A percentile compares a stretch with the other conserved stretches of the same genome.
These are phyloP conservation scores for Flaveria floridana DNA, from an alignment of 140 eudicot genomes.

Conservation along the genomic window DNA sequence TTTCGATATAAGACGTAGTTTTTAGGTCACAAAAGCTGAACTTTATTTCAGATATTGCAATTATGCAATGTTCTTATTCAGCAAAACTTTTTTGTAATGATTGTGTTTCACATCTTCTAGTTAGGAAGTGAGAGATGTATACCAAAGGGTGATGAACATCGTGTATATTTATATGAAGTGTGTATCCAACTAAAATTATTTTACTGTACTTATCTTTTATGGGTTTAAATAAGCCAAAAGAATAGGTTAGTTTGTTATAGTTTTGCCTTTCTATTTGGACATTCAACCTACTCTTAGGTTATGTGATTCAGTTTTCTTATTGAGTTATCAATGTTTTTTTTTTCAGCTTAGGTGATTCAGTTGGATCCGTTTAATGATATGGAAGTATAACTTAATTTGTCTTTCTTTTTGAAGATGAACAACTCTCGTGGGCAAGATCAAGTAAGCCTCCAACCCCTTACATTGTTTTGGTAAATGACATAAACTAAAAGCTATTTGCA, in stretches of 20 bases:
- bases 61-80: not conserved
- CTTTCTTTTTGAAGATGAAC: constrained; percentile 42
- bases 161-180: too few species aligned
- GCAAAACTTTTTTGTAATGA: not conserved
- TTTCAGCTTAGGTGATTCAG: constrained; percentile 25
- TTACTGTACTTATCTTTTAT: too few species aligned
- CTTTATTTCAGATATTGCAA: not conserved
- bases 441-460: constrained; percentile 34
- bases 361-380: constrained; percentile 30
- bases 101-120: not conserved
- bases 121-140: not conserved
- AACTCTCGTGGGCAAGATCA: constrained; percentile 46
- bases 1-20: not conserved
- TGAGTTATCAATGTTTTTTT: too few species aligned
- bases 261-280: too few species aligned
- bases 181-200: too few species aligned
- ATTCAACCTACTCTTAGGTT: too few species aligned
- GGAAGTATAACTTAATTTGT: constrained; percentile 2
- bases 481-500: not conserved
- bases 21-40: not conserved
- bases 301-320: not conserved
- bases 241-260: too few species aligned
- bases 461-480: not conserved
- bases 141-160: too few species aligned
- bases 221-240: too few species aligned